A percentile compares a stretch with the other conserved stretches of the same genome.
phyloP scores from a whole-genome alignment of 2,329 filamentous ascomycete genomes.

The Plenodomus lindquistii region DNA sequence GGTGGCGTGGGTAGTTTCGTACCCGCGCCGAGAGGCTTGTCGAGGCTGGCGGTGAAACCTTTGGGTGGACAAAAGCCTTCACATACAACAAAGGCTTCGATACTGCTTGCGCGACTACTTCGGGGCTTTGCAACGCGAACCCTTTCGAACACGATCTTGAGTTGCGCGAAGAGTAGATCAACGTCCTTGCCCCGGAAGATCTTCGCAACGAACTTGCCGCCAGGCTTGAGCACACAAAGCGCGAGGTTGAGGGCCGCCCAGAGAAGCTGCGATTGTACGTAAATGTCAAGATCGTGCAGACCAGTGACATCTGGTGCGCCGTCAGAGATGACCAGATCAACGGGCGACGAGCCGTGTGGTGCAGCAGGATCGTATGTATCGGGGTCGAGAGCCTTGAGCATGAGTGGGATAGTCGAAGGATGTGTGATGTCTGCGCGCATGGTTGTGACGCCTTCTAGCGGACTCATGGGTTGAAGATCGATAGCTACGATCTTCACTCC shows the following conservation, averaged over 20 bases:
- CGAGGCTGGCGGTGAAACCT: constrained; percentile 75
- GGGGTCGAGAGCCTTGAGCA: constrained; percentile 82
- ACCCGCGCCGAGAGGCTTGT: constrained; percentile 72
- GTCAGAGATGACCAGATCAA: constrained; percentile 93
- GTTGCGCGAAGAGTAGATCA: constrained; percentile 91
- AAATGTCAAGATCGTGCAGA: constrained; percentile 95
- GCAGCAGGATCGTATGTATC: constrained; percentile 52
- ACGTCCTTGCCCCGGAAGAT: constrained; percentile 95
- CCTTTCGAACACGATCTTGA: constrained; percentile 85
- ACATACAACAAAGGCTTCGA: constrained; percentile 96
- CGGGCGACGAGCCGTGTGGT: constrained; percentile 67
- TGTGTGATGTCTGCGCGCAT: constrained; percentile 97
- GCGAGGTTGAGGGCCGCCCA: constrained; percentile 93
- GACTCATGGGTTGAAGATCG: constrained; percentile 93
- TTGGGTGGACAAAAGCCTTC: constrained; percentile 81
- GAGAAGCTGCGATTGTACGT: constrained; percentile 93
- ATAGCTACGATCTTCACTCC: constrained; percentile 95
- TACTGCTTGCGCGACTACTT: constrained; percentile 91
- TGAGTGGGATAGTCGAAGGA: constrained; percentile 87
- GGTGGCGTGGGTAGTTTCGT: constrained; percentile 52
- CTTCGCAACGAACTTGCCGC: constrained; percentile 96
- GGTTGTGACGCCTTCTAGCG: constrained; percentile 87
- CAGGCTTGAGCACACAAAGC: constrained; percentile 86
- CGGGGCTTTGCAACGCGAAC: constrained; percentile 93
- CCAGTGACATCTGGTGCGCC: constrained; percentile 96